These are phyloP conservation scores for Xerocomellus intermedius DNA, from an alignment of 768 basidiomycete genomes.

Conservation along the genomic window DNA sequence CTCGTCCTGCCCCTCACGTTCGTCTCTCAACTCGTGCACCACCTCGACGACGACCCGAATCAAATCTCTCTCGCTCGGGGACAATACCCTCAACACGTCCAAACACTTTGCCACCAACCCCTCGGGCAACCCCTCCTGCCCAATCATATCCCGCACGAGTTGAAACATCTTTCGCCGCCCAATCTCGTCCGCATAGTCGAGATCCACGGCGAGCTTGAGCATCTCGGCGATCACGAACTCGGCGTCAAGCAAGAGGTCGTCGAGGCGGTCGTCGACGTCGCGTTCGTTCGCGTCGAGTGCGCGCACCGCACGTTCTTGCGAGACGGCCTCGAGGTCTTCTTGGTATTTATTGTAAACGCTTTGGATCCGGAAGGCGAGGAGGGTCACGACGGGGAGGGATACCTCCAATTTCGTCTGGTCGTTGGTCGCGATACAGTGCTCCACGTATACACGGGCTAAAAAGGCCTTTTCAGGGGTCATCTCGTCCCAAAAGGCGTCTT, in stretches of 20 bases:
- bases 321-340: constrained; percentile 40
- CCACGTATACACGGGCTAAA: constrained; percentile 79
- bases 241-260: constrained; percentile 29
- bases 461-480: constrained; percentile 77
- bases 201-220: constrained; percentile 69
- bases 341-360: constrained; percentile 64
- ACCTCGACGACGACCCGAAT: constrained; percentile 88
- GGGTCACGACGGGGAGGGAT: constrained; percentile 80
- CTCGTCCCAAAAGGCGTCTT: constrained; percentile 70
- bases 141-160: constrained; percentile 84
- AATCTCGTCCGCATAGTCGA: constrained; percentile 92
- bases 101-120: constrained; percentile 69
- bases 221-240: constrained; percentile 81
- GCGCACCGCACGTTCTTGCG: constrained; percentile 34
- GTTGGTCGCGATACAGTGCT: constrained; percentile 64
- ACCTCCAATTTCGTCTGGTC: constrained; percentile 64
- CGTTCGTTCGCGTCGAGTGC: constrained; percentile 37
- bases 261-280: constrained; percentile 47
- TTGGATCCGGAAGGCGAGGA: constrained; percentile 75
- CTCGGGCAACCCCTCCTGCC: constrained; percentile 66
- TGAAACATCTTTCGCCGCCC: constrained; percentile 86
- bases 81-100: constrained; percentile 75
- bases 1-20: constrained; percentile 41
- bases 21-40: constrained; percentile 69
- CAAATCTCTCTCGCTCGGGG: constrained; percentile 75